These are phyloP conservation scores for Collybiopsis luxurians DNA, from an alignment of 768 basidiomycete genomes.

Conservation along the genomic window DNA sequence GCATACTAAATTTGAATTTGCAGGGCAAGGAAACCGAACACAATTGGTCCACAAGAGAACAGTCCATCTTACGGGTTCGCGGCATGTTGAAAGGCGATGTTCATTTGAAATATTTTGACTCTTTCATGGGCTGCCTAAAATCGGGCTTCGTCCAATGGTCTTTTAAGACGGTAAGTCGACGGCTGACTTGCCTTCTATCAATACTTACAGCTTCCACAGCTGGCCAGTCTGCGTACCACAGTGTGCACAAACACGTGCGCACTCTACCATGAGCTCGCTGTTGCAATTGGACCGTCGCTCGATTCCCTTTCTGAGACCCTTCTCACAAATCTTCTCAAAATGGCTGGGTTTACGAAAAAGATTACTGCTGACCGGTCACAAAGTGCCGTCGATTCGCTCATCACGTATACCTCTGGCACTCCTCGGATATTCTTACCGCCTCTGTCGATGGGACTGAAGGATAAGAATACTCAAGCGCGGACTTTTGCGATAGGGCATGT, in stretches of 20 bases:
- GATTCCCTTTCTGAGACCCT: slow-evolving; percentile 82
- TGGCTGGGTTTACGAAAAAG: slow-evolving; percentile 93
- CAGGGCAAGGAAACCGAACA: slow-evolving; percentile 97
- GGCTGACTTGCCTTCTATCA: not conserved
- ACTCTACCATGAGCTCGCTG: slow-evolving; percentile 73
- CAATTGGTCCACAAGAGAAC: slow-evolving; percentile 88
- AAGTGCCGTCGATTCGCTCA: slow-evolving; percentile 59
- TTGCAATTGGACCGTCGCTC: slow-evolving; percentile 59
- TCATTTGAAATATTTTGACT: slow-evolving; percentile 66
- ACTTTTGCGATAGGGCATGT: slow-evolving; percentile 67
- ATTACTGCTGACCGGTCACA: slow-evolving; percentile 87
- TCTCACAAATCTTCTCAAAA: slow-evolving; percentile 72
- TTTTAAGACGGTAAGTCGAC: slow-evolving; percentile 64
- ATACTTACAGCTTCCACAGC: slow-evolving; percentile 37
- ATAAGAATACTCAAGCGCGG: slow-evolving; percentile 80
- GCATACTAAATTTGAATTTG: not conserved
- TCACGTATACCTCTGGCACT: slow-evolving; percentile 67
- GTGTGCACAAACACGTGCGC: slow-evolving; percentile 76
- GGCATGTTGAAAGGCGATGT: slow-evolving; percentile 91
- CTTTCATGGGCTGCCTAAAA: slow-evolving; percentile 74
- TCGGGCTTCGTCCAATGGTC: slow-evolving; percentile 79
- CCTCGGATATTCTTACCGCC: slow-evolving; percentile 69
- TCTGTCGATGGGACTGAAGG: slow-evolving; percentile 65
- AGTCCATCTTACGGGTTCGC: slow-evolving; percentile 70
- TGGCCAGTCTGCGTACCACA: slow-evolving; percentile 88